Evolutionary conservation across 257 asterid species (phyloP), one percentile per base, ranked within the genome.

Genomic region (Gynochthodes officinalis): DNA sequence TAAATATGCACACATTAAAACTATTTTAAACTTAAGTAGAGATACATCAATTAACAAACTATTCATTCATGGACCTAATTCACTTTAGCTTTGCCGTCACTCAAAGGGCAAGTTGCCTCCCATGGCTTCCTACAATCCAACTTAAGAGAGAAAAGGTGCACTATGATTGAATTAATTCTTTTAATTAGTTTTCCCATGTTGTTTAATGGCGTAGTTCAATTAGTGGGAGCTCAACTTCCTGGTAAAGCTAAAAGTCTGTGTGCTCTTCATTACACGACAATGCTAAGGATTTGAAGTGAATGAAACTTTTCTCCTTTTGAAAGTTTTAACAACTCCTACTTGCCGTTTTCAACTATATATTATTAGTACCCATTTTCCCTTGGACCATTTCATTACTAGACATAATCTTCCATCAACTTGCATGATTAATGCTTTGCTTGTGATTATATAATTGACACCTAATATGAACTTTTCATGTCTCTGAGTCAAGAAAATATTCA

Each of bases 171-270:
- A 13, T 12, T 23, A 55, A 13, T 54, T 25, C 30, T 4, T 25
- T 54, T 54, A 54, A 54, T 6, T n/a, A 21, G 11, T 25, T 21
- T 54, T 21, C 6, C 27, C 12, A 54, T 19, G 35, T 37, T 37
- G 39, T 63, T 37, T 2, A 63, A 5, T 63, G 39, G 16, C 39
- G 7, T 18, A 42, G 8, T 5, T 25, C 19, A 10, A 44, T 4
- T 8, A 67, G 72, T 67, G 72, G 72, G 39, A 48, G 72, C 43
- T 67, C 72, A 67, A 28, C 60, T 57, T 67, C 43, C 15, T 67
- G 13, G 16, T 44, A 2, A 44, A 67, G 71, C 21, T 43, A 44
- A 67, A 27, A 40, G 46, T 4, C 4, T 40, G 33, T n/a, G 30
- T 64, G 30, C 4, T 35, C 70, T 65, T 25, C 50, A 43, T 65